A percentile compares a stretch with the other conserved stretches of the same genome.
Evolutionary conservation across 495 filamentous ascomycete species (phyloP).

Genomic region (Umbilicaria muhlenbergii): DNA sequence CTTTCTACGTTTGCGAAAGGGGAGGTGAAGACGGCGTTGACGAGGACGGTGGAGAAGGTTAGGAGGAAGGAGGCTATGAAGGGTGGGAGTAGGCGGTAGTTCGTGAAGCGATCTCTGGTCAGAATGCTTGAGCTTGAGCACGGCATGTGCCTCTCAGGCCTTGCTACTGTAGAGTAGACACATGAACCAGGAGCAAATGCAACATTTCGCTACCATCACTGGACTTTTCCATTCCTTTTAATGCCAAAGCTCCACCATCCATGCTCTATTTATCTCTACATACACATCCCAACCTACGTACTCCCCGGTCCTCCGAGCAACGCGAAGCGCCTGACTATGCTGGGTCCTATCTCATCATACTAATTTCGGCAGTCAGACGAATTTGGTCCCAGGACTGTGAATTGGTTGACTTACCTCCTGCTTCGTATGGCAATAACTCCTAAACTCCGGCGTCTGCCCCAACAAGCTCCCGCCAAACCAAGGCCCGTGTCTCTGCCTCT

Average conservation of each 20-base stretch:
- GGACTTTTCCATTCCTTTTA: no score
- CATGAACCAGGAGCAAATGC: no score
- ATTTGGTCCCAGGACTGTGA: slow-evolving; percentile 7
- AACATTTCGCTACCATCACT: no score
- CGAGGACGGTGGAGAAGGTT: slow-evolving; percentile 58
- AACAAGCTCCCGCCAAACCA: slow-evolving; percentile 97
- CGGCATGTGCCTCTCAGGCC: no score
- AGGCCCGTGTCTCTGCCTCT: slow-evolving; percentile 86
- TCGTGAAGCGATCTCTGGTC: no score
- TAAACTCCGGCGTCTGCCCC: slow-evolving; percentile 96
- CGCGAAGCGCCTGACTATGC: slow-evolving; percentile 83
- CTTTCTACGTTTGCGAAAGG: slow-evolving; percentile 70
- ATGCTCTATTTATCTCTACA: no score
- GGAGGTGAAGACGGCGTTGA: slow-evolving; percentile 63
- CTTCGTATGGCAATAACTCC: slow-evolving; percentile 98
- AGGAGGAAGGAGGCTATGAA: slow-evolving; percentile 56
- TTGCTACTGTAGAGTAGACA: no score
- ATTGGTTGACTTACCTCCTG: slow-evolving; percentile 38
- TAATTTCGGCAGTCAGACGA: slow-evolving; percentile 13
- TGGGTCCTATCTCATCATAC: slow-evolving; percentile 88
- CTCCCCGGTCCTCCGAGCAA: slow-evolving; percentile 82
- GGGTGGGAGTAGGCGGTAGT: slow-evolving; percentile 13
- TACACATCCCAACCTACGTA: slow-evolving; percentile 14
- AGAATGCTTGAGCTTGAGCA: no score
- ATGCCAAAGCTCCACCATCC: no score